phyloP scores from a whole-genome alignment of 805 yeast species.

The Teunomyces aglyptinius region DNA sequence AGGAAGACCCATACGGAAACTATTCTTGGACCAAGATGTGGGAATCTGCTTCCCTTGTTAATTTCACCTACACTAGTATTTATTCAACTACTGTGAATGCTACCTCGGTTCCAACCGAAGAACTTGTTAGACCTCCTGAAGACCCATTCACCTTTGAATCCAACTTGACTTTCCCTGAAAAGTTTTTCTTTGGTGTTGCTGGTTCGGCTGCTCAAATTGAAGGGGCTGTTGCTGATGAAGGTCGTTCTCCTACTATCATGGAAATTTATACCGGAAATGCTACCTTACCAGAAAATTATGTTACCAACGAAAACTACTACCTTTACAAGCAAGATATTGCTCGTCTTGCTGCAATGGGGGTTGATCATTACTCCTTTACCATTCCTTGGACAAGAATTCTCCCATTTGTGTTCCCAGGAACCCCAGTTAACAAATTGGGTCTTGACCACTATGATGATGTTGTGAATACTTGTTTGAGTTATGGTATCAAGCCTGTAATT shows the following conservation, averaged over 20 bases:
- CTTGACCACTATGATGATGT: constrained; percentile 24
- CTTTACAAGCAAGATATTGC: constrained; percentile 32
- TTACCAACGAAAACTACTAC: constrained; percentile 30
- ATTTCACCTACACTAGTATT: constrained; percentile 13
- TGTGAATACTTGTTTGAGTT: constrained; percentile 17
- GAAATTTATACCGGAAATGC: constrained; percentile 17
- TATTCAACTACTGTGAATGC: constrained; percentile 13
- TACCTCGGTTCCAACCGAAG: constrained; percentile 15
- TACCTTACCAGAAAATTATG: constrained; percentile 16
- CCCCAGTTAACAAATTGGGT: constrained; percentile 24
- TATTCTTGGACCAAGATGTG: constrained; percentile 19
- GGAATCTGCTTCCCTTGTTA: constrained; percentile 11
- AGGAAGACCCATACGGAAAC: constrained; percentile 20
- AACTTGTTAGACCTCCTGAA: constrained; percentile 15
- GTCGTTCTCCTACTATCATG: constrained; percentile 28
- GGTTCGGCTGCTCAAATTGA: constrained; percentile 36
- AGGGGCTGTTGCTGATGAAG: constrained; percentile 34
- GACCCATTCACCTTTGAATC: constrained; percentile 14
- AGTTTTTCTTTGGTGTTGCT: constrained; percentile 29
- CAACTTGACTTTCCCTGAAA: constrained; percentile 14
- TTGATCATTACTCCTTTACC: constrained; percentile 28
- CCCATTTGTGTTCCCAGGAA: constrained; percentile 27
- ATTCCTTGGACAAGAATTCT: constrained; percentile 36
- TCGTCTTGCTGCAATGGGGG: constrained; percentile 31
- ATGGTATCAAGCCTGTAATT: constrained; percentile 25